Base-by-base conservation (phyloP, 108 stramenopile genomes). In the Nitzschia palea region DNA sequence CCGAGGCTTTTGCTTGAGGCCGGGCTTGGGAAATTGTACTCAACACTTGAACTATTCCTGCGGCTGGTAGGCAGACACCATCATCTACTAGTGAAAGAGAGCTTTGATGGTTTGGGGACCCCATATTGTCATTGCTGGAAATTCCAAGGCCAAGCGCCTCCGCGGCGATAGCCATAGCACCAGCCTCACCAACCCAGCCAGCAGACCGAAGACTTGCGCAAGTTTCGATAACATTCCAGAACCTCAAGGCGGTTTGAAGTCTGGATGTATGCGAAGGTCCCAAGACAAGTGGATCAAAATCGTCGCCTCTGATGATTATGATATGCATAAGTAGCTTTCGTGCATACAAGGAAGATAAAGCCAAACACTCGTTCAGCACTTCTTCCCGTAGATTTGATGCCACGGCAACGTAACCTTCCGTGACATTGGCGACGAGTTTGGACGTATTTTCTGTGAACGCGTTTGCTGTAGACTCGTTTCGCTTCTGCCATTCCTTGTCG, bases 131-230 rank as follows among this genome's bases (percentile, higher is more conserved):
- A 22, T 70, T 74, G 58, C 83, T 80, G 44, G 89, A 88, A 45
- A 93, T 90, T 0, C 90, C 87, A 15, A 95, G 81, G 23, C 94
- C 94, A 28, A 95, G 75, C 9, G 89, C 89, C 79, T 95, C 94
- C 40, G 94, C 90, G 27, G 90, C 87, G 34, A 95, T 53, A 34
- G 90, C 90, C 94, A 95, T 95, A 2, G 90, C 86, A 2, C 94
- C 94, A 4, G 94, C 94, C 66, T 95, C 94, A 12, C 94, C 94
- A 2, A 86, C 76, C 90, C 90, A 91, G 12, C 86, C 86, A 44
- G 82, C 77, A 17, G 78, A 72, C 26, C 80, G 77, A 27, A 88
- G 73, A 37, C 86, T 88, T 14, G 76, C 55, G 35, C 68, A 76
- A 2, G 79, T 15, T 67, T 90, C 88, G 50, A 93, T 51, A 25